Evolutionary conservation across 352 stramenopile species (phyloP).

Genomic region (Globisporangium sylvaticum): DNA sequence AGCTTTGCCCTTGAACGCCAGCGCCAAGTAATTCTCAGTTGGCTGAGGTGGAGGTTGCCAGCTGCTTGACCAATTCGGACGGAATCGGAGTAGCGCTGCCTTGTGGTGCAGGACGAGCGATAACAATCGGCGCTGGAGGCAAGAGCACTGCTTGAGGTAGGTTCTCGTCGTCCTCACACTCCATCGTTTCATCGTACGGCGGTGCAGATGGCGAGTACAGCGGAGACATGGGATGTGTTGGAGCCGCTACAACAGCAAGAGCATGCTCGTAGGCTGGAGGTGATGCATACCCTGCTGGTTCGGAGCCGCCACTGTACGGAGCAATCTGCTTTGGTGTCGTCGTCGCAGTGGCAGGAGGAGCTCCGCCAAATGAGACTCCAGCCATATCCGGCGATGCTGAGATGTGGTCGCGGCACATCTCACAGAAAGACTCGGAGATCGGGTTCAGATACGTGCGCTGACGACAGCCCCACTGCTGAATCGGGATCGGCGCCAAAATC

Average conservation of each 20-base stretch:
- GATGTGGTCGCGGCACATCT: conserved; percentile 55
- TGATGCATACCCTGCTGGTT: background rate
- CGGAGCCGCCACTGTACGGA: background rate
- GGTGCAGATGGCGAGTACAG: conserved; percentile 26
- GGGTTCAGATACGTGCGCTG: conserved; percentile 59
- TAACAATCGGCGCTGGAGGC: background rate
- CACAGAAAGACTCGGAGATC: conserved; percentile 56
- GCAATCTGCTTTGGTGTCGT: background rate
- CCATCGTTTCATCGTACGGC: conserved; percentile 19
- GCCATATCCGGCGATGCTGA: conserved; percentile 17
- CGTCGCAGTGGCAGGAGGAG: background rate
- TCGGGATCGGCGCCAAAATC: background rate
- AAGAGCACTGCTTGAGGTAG: background rate
- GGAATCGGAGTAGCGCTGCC: background rate
- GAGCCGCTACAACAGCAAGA: conserved; percentile 7
- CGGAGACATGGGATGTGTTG: conserved; percentile 16
- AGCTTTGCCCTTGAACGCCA: conserved; percentile 41
- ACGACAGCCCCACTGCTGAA: conserved; percentile 6
- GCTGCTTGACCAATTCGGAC: background rate
- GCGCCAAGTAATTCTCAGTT: conserved; percentile 35
- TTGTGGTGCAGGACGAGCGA: background rate
- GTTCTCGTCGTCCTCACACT: background rate
- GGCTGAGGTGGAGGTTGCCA: conserved; percentile 7
- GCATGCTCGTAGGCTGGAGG: background rate
- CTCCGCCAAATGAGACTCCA: background rate